These are phyloP conservation scores for Ramalina peruviana DNA, from an alignment of 495 filamentous ascomycete species.

Conservation along the genomic window DNA sequence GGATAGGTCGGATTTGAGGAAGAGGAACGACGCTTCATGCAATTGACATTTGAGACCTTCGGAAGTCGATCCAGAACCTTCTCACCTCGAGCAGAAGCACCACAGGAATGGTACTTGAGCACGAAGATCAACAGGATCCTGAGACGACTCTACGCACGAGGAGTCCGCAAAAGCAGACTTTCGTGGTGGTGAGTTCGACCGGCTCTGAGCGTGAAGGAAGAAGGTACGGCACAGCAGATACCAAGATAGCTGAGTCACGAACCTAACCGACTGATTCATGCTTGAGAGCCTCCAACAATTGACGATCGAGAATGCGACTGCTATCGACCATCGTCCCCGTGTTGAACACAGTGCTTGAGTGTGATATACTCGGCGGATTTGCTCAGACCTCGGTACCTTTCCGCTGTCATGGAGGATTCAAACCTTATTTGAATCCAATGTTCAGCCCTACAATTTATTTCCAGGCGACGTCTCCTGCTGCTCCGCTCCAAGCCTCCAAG, in stretches of 20 bases:
- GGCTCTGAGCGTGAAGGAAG: slow-evolving; percentile 17
- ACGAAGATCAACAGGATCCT: slow-evolving; percentile 13
- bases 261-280: too few relatives aligned
- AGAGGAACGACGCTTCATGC: slow-evolving; percentile 16
- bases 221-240: neutral
- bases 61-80: slow-evolving; percentile 16
- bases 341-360: too few relatives aligned
- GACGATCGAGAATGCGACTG: too few relatives aligned
- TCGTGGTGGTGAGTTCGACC: slow-evolving; percentile 17
- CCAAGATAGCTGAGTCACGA: neutral
- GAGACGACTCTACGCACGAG: slow-evolving; percentile 20
- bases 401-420: too few relatives aligned
- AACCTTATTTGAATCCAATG: too few relatives aligned
- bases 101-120: slow-evolving; percentile 4
- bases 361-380: too few relatives aligned
- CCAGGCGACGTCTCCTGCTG: too few relatives aligned
- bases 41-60: slow-evolving; percentile 19
- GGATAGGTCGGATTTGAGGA: slow-evolving; percentile 9
- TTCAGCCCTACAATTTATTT: too few relatives aligned
- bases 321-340: too few relatives aligned
- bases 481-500: too few relatives aligned
- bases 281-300: too few relatives aligned
- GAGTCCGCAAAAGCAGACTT: slow-evolving; percentile 13
- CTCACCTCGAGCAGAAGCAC: slow-evolving; percentile 13
- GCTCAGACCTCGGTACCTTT: too few relatives aligned